These are phyloP conservation scores for Goniomonas avonlea DNA, from an alignment of 78 protist genomes.

Conservation along the genomic window DNA sequence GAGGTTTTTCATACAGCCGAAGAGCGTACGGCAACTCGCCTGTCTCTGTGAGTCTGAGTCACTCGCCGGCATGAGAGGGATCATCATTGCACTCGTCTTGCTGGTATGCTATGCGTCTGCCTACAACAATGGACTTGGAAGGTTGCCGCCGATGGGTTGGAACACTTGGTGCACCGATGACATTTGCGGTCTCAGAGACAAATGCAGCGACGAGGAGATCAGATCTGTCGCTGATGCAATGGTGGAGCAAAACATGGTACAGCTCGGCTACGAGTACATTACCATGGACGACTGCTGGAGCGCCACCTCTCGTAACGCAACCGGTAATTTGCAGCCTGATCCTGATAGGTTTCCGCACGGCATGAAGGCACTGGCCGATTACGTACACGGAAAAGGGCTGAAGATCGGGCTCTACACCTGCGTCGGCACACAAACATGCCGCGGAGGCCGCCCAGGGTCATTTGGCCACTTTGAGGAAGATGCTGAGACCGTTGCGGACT, in stretches of 20 bases:
- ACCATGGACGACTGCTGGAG: constrained; percentile 28
- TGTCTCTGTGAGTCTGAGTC: too few species aligned
- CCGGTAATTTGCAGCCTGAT: constrained; percentile 1
- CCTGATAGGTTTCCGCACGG: constrained; percentile 34
- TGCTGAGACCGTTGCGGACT: not conserved
- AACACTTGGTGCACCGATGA: constrained; percentile 24
- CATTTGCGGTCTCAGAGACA: not conserved
- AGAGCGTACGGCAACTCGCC: too few species aligned
- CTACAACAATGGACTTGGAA: not conserved
- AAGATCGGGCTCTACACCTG: not conserved
- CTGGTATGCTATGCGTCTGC: not conserved
- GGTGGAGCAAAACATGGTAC: not conserved
- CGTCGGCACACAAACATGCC: too few species aligned
- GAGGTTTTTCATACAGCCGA: too few species aligned
- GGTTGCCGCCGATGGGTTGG: constrained; percentile 10
- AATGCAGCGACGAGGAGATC: not conserved
- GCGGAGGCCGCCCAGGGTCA: too few species aligned
- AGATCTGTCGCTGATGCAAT: not conserved
- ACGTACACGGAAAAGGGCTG: constrained; percentile 16
- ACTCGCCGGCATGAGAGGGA: too few species aligned
- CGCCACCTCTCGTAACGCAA: not conserved
- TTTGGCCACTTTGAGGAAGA: too few species aligned
- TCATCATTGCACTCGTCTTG: too few species aligned
- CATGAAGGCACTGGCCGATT: constrained; percentile 23
- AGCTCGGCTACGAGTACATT: constrained; percentile 26